Percentiles rank a stretch among this genome's conserved stretches.
phyloP scores from a whole-genome alignment of 306 rosid species.

The Vigna angularis region DNA sequence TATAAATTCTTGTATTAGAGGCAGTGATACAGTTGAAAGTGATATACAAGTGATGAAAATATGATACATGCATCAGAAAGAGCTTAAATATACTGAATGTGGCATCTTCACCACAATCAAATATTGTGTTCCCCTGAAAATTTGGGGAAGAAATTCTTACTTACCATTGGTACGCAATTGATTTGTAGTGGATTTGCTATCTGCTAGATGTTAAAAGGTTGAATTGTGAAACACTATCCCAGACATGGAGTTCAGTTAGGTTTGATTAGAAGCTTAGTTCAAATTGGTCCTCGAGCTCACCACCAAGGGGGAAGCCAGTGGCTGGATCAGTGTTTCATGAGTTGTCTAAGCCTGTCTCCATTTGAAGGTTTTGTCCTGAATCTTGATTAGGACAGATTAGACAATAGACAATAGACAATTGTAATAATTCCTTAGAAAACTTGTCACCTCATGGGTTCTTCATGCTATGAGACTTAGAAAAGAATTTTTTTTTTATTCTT shows the following conservation, averaged over 20 bases:
- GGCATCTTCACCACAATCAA: constrained; percentile 11
- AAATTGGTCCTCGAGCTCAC: constrained; percentile 22
- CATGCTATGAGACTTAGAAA: constrained; percentile 11
- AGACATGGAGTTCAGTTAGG: constrained; percentile 28
- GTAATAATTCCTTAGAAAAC: constrained; percentile 12
- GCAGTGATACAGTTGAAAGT: constrained; percentile 38
- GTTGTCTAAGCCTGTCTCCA: constrained; percentile 17
- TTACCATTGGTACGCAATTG: constrained; percentile 27
- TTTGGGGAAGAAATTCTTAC: constrained; percentile 20
- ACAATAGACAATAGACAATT: constrained; percentile 9
- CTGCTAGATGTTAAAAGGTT: constrained; percentile 38
- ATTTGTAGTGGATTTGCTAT: constrained; percentile 31
- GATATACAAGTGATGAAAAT: constrained; percentile 33
- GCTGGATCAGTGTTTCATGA: constrained; percentile 28
- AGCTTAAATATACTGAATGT: constrained; percentile 34
- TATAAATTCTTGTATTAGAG: constrained; percentile 35
- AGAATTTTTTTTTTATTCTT: constrained; percentile 2
- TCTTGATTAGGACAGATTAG: constrained; percentile 24
- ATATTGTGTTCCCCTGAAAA: constrained; percentile 30
- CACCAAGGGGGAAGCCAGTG: constrained; percentile 1
- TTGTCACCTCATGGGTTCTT: constrained; percentile 41
- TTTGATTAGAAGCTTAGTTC: constrained; percentile 30
- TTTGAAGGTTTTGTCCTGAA: constrained; percentile 17
- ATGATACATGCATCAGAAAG: constrained; percentile 39
- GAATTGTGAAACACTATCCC: constrained; percentile 32